Evolutionary conservation across 2,329 filamentous ascomycete genomes (phyloP).

Genomic region (Blastomyces gilchristii): DNA sequence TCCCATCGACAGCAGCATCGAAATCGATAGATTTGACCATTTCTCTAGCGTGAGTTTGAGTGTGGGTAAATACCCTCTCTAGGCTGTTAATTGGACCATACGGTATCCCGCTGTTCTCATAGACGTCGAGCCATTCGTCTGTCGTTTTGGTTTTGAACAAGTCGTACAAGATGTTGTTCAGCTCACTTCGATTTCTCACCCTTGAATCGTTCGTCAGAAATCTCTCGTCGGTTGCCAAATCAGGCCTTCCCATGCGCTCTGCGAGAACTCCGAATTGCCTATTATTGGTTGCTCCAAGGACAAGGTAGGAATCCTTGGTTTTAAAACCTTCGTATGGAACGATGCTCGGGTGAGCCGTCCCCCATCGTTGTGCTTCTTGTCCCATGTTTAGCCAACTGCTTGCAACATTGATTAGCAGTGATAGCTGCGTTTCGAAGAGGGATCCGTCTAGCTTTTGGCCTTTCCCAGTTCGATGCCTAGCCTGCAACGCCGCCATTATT

Average conservation of each 20-base stretch:
- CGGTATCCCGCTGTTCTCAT: constrained; percentile 38
- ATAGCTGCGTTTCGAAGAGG: constrained; percentile 37
- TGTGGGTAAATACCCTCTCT: constrained; percentile 36
- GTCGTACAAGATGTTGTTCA: constrained; percentile 29
- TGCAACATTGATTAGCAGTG: constrained; percentile 35
- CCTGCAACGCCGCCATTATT: constrained; percentile 34
- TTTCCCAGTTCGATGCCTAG: constrained; percentile 29
- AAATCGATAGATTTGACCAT: constrained; percentile 27
- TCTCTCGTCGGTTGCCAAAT: constrained; percentile 51
- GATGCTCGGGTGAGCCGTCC: constrained; percentile 39
- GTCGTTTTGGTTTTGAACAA: constrained; percentile 30
- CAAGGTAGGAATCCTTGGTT: constrained; percentile 59
- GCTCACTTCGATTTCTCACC: constrained; percentile 41
- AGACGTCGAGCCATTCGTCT: constrained; percentile 31
- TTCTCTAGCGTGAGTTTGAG: constrained; percentile 33
- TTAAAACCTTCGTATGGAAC: constrained; percentile 46
- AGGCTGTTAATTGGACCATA: constrained; percentile 41
- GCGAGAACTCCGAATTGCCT: constrained; percentile 57
- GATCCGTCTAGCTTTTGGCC: constrained; percentile 39
- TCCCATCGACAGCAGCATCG: constrained; percentile 18
- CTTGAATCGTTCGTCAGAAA: constrained; percentile 54
- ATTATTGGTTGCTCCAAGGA: constrained; percentile 65
- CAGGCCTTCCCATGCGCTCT: constrained; percentile 46
- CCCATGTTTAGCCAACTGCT: constrained; percentile 33
- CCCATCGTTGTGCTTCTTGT: constrained; percentile 35